Base-by-base conservation (phyloP, 176 grass and related monocot species). In the Oryza nivara region DNA sequence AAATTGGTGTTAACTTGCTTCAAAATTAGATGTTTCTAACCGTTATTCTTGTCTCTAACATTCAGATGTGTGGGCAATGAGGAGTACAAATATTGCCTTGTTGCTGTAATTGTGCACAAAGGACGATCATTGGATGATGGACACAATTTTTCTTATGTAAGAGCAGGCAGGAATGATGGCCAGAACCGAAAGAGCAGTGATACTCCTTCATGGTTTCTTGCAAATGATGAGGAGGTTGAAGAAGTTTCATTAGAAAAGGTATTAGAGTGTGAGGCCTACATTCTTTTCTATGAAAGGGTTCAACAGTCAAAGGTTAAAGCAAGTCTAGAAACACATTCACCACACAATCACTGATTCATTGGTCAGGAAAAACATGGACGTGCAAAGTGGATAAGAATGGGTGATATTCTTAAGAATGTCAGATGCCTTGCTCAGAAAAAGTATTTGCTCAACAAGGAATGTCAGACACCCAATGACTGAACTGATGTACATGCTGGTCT, bases 241-340 rank as follows among this genome's bases (percentile, higher is more conserved):
- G 58, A 86, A 77, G 87, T 88, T 69, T 72, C 82, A 4, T 54
- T 87, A 60, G 74, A 75, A 10, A 9, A 84, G 66, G 91, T 93
- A 17, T 81, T 96, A 23, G 52, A 76, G 38, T 85, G 86, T 4
- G 84, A 93, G 54, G 91, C 94, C 11, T 96, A 83, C 68, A 73
- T 93, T 78, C 80, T 96, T 71, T 96, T 93, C 48, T 96, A 89
- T 49, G 89, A 93, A 79, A 93, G 82, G 32, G 25, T 81, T 16
- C 28, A 77, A 83, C 45, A 58, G 23, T 75, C 48, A 73, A 84
- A 52, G 47, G 4, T 48, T 5, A 73, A 48, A 28, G n/a, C 10
- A 9, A 47, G 45, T 47, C 45, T 47, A 47, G 8, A 47, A 47
- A 47, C 45, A 47, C 45, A 47, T 47, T 12, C 11, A 9, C 45